phyloP scores from a whole-genome alignment of 2,329 filamentous ascomycete species.

The Colletotrichum sp. region DNA sequence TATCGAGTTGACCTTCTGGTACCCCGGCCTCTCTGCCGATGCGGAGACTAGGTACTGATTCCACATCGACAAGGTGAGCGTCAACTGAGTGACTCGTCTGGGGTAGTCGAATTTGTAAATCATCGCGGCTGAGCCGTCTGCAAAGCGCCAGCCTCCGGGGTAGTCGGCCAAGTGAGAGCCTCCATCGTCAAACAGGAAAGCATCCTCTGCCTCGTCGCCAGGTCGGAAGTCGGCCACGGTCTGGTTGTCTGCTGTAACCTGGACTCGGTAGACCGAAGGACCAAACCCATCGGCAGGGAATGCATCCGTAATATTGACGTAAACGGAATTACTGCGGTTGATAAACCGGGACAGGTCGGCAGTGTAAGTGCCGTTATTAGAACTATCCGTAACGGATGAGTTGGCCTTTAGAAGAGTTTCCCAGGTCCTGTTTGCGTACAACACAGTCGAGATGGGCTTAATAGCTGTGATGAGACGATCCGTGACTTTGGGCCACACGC shows the following conservation, averaged over 20 bases:
- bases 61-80: not conserved
- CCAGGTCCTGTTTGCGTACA: constrained; percentile 2
- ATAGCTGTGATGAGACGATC: not conserved
- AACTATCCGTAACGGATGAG: not conserved
- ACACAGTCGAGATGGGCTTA: not conserved
- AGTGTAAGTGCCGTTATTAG: not conserved
- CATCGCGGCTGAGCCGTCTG: not conserved
- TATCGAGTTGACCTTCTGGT: not conserved
- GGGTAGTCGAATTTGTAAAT: not conserved
- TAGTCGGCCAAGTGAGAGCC: not conserved
- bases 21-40: not conserved
- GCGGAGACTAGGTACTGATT: not conserved
- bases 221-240: not conserved
- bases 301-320: not conserved
- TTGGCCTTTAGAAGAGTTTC: not conserved
- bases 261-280: not conserved
- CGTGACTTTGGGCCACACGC: not conserved
- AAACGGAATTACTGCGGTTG: not conserved
- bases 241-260: not conserved
- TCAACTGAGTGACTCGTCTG: not conserved
- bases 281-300: not conserved
- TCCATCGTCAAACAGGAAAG: not conserved
- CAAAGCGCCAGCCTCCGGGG: not conserved
- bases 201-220: not conserved
- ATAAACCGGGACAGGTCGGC: not conserved